phyloP scores from a whole-genome alignment of 495 filamentous ascomycete species.

The Articulospora tetracladia region DNA sequence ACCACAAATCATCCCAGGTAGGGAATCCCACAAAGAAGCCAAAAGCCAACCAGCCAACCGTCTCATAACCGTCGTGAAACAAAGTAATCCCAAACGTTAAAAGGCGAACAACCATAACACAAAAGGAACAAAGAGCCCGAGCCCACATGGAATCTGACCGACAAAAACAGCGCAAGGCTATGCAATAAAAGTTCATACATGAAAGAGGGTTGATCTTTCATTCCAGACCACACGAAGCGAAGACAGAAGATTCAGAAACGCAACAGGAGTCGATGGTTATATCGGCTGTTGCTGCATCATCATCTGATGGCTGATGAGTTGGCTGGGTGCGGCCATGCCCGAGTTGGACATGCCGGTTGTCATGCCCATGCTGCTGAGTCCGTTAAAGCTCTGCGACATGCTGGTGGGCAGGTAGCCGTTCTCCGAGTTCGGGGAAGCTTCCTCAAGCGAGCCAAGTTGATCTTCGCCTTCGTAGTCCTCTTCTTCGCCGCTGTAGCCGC shows the following conservation, averaged over 20 bases:
- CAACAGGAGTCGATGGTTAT: conserved; percentile 8
- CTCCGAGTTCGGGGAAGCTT: conserved; percentile 65
- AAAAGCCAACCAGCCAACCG: neutral
- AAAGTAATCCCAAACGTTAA: neutral
- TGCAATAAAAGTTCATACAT: conserved; percentile 26
- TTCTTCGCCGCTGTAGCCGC: conserved; percentile 67
- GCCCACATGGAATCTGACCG: conserved; percentile 1
- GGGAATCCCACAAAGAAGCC: neutral
- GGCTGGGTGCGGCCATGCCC: conserved; percentile 42
- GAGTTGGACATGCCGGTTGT: conserved; percentile 43
- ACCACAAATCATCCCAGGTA: neutral
- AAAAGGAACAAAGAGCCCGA: conserved; percentile 3
- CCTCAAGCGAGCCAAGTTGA: conserved; percentile 70
- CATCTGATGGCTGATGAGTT: conserved; percentile 32
- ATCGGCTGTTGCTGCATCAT: conserved; percentile 25
- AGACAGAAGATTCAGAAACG: conserved; percentile 5
- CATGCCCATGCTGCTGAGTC: conserved; percentile 54
- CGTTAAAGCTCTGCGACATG: conserved; percentile 33
- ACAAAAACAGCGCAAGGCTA: conserved; percentile 26
- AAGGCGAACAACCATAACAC: conserved; percentile 1
- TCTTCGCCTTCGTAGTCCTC: conserved; percentile 59
- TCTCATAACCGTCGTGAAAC: conserved; percentile 20
- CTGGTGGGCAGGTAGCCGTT: conserved; percentile 46
- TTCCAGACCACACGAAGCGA: conserved; percentile 11
- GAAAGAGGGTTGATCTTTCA: conserved; percentile 4